Evolutionary conservation across 768 basidiomycete species (phyloP), one percentile per base, ranked within the genome.

Genomic region (Termitomyces sp.): DNA sequence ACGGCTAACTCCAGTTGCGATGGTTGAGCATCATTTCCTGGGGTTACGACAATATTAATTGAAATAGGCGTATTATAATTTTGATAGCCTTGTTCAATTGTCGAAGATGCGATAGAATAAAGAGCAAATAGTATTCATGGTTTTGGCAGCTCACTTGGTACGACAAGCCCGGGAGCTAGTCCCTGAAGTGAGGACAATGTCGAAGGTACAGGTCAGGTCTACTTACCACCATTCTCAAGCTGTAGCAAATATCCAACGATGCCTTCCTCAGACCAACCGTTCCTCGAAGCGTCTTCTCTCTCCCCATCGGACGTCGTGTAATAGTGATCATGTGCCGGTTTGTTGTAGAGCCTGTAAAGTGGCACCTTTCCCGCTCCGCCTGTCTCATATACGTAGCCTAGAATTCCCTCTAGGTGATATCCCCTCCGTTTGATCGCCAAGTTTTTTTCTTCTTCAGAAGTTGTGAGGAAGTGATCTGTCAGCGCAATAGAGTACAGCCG

Each of bases 191-290:
- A 56, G 35, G 9, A 41, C n/a, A 2, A 36, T 16, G 28, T 24
- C 6, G 30, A n/a, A 1, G 22, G 41, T 8, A 45, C 28, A 4
- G 13, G 14, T 11, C 1, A 35, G 3, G 22, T 52, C 33, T 54
- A 57, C 61, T 47, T 36, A 62, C 61, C 56, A 57, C 52, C 56
- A 14, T 46, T 43, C n/a, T 57, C 58, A 0, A 58, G 50, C 16
- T 56, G 55, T 18, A 60, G 50, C 22, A 66, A 24, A 40, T 65
- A 66, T 2, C 63, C 62, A 0, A 59, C 48, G 18, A 66, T 49
- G 13, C 59, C 61, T 45, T 66, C 63, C 16, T 65, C 35, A 20
- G 56, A 47, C 62, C 64, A 66, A n/a, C 66, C 66, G 55, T 66
- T 63, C 54, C 58, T 63, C 44, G 66, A 53, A 24, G 66, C 66